Base-by-base conservation (phyloP, 106 monocot species). In the Triglochin maritima region DNA sequence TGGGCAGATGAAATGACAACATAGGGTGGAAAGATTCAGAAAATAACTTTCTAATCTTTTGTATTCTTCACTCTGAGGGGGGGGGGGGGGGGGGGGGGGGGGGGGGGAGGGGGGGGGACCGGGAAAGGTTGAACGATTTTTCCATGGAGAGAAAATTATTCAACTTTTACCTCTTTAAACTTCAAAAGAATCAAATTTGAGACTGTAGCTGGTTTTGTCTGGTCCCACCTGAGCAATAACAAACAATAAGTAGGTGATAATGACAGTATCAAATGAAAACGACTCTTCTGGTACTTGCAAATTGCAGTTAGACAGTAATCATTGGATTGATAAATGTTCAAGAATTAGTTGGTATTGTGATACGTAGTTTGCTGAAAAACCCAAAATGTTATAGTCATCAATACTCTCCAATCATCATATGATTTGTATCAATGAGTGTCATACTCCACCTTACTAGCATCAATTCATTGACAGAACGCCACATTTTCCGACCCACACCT, bases 151-250 rank as follows among this genome's bases (percentile, higher is more conserved):
- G 29, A 29, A 29, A 29, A 29, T 29, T 29, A 29, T 44, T 55
- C 42, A 55, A 59, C 3, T 9, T 9, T 69, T 84, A 96, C 96
- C 96, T 96, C 91, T 54, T 66, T 78, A 70, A 96, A 91, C 75
- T 86, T 96, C 53, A 96, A 57, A 69, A 91, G 96, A 73, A 96
- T 82, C 76, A 96, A 80, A 76, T 96, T 96, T 54, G 88, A 78
- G 42, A 91, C 79, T 14, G 77, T 64, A 50, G 96, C 96, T 54
- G 90, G 80, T 67, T 84, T 86, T 64, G 78, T 74, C 72, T 77
- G 81, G 64, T 96, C 83, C 96, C 96, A 96, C 74, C 96, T 96
- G 78, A 65, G 53, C 62, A 59, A 45, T 29, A 29, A 29, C 29
- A 29, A 54, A 50, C 4, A 67, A 59, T 45, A 66, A 59, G 4